Percentiles rank a stretch among this genome's conserved stretches.
These are phyloP conservation scores for Candida dendrica DNA, from an alignment of 805 yeast genomes.

Conservation along the genomic window DNA sequence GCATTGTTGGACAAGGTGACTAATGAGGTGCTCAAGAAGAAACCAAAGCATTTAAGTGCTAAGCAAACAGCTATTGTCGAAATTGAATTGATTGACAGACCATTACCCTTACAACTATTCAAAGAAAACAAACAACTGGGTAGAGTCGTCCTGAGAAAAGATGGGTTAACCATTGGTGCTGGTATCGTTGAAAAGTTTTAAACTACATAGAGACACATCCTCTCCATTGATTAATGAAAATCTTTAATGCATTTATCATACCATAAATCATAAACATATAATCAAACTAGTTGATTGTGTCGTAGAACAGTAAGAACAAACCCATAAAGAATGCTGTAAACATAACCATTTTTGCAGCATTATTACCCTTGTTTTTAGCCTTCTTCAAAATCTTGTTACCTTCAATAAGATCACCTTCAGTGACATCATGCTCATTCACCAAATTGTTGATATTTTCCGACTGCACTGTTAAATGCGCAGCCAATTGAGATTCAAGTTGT, in stretches of 20 bases:
- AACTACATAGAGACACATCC: not conserved
- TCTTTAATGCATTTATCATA: not conserved
- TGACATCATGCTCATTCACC: slow-evolving; percentile 59
- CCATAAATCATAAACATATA: not conserved
- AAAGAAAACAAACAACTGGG: slow-evolving; percentile 94
- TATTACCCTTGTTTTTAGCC: slow-evolving; percentile 62
- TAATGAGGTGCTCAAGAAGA: slow-evolving; percentile 84
- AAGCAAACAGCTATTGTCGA: slow-evolving; percentile 95
- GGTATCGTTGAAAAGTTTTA: slow-evolving; percentile 82
- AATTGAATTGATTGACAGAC: slow-evolving; percentile 73
- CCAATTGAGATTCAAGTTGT: slow-evolving; percentile 64
- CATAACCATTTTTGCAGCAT: slow-evolving; percentile 50
- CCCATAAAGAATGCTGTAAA: slow-evolving; percentile 50
- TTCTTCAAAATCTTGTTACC: slow-evolving; percentile 67
- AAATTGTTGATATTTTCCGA: slow-evolving; percentile 60
- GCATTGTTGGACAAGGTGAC: slow-evolving; percentile 90
- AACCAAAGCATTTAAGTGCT: slow-evolving; percentile 90
- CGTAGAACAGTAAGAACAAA: slow-evolving; percentile 46
- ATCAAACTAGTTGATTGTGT: slow-evolving; percentile 27
- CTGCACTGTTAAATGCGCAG: slow-evolving; percentile 67
- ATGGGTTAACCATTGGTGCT: slow-evolving; percentile 98
- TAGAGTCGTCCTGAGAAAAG: slow-evolving; percentile 98
- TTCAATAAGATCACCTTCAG: slow-evolving; percentile 53
- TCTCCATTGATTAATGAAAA: not conserved
- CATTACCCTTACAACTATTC: slow-evolving; percentile 93